Evolutionary conservation across 2,329 filamentous ascomycete genomes (phyloP).

Genomic region (Aspergillus fructus): DNA sequence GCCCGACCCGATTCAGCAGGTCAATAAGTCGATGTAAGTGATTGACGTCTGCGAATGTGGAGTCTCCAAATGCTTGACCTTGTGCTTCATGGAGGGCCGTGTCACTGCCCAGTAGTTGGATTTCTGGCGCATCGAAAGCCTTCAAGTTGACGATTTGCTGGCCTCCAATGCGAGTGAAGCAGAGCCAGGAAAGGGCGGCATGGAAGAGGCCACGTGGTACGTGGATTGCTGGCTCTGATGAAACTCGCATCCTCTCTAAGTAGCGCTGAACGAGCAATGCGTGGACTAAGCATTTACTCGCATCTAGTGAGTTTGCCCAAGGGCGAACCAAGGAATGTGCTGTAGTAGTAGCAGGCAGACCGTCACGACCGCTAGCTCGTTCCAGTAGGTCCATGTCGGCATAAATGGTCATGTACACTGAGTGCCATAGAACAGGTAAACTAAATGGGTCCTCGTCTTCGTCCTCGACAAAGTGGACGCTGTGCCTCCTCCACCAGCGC

Average conservation of each 20-base stretch:
- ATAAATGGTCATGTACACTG: slow-evolving; percentile 27
- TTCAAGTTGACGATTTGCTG: no score
- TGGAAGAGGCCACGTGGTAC: slow-evolving; percentile 18
- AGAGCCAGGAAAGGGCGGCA: slow-evolving; percentile 17
- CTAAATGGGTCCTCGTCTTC: slow-evolving; percentile 20
- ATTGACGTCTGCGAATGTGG: no score
- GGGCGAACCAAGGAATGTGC: background rate
- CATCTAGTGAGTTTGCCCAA: slow-evolving; percentile 15
- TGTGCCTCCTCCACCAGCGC: no score
- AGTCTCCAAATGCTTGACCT: no score
- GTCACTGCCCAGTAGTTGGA: no score
- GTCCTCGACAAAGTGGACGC: no score
- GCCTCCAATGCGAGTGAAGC: slow-evolving; percentile 18
- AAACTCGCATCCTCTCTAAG: slow-evolving; percentile 18
- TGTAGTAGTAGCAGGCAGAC: slow-evolving; percentile 2
- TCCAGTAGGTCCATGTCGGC: slow-evolving; percentile 30
- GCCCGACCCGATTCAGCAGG: no score
- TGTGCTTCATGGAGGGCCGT: no score
- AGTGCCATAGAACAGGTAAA: slow-evolving; percentile 31
- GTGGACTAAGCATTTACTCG: slow-evolving; percentile 19
- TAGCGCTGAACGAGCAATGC: slow-evolving; percentile 17
- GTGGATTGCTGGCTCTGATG: slow-evolving; percentile 21
- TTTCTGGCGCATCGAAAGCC: no score
- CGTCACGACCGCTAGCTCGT: slow-evolving; percentile 27
- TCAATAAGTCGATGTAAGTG: no score